Conservation (phyloP, 179 eudicot genomes). For the Beta corolliflora region DNA sequence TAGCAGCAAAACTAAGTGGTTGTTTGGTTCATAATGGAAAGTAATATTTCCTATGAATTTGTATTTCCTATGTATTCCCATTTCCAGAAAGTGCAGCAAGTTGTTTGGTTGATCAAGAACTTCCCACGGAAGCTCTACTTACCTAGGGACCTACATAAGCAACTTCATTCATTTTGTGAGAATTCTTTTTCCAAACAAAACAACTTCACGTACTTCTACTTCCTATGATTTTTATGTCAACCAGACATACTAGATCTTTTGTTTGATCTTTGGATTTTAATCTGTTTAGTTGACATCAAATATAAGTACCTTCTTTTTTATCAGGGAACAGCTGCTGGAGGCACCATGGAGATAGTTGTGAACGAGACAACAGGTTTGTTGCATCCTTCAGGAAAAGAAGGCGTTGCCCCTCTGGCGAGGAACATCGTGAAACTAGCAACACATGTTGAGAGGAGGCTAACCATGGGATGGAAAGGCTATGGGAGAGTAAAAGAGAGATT, state of each 20-base stretch:
- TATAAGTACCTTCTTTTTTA: neutral
- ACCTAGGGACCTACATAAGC: too few species aligned
- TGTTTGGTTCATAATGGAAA: too few species aligned
- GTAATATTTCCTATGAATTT: too few species aligned
- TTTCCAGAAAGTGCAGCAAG: too few species aligned
- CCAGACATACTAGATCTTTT: neutral
- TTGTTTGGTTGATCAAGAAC: too few species aligned
- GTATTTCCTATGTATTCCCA: too few species aligned
- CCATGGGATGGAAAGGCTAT: conserved; percentile 83
- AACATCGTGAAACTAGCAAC: conserved; percentile 82
- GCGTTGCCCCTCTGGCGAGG: conserved; percentile 78
- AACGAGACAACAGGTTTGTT: conserved; percentile 81
- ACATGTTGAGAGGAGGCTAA: conserved; percentile 71
- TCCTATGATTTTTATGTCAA: too few species aligned
- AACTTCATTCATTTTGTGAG: too few species aligned
- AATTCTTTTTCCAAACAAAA: too few species aligned
- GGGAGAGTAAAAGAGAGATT: conserved; percentile 82
- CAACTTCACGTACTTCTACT: too few species aligned
- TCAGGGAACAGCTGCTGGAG: conserved; percentile 98
- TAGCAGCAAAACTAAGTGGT: too few species aligned
- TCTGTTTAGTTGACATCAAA: neutral
- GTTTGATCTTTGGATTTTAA: neutral
- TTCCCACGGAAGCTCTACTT: too few species aligned
- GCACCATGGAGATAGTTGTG: conserved; percentile 85
- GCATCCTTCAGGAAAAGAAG: conserved; percentile 89